A percentile compares a stretch with the other conserved stretches of the same genome.
phyloP scores from a whole-genome alignment of 768 basidiomycete genomes.

The Crassisporium funariophilum region DNA sequence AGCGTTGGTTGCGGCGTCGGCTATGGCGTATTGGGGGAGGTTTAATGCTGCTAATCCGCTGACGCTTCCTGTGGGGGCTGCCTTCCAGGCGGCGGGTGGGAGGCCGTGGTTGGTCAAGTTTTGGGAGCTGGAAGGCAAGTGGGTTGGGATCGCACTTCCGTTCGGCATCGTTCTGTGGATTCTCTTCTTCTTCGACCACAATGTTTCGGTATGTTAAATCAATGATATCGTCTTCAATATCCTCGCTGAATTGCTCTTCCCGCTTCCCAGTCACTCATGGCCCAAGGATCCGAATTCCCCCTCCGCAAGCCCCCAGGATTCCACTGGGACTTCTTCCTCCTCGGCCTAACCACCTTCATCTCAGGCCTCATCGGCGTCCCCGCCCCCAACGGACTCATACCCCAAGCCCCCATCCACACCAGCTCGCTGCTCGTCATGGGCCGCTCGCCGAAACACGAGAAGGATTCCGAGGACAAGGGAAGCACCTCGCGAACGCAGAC shows the following conservation, averaged over 20 bases:
- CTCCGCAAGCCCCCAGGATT: constrained; percentile 89
- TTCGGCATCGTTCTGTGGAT: constrained; percentile 90
- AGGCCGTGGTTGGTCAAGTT: constrained; percentile 85
- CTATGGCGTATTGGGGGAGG: constrained; percentile 84
- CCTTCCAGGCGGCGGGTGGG: constrained; percentile 72
- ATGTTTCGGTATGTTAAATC: constrained; percentile 73
- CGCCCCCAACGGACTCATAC: constrained; percentile 84
- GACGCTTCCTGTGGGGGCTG: constrained; percentile 68
- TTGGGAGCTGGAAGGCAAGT: constrained; percentile 86
- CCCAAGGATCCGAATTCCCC: constrained; percentile 87
- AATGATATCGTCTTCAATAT: too few species aligned
- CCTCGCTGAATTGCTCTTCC: too few species aligned
- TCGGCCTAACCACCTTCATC: constrained; percentile 89
- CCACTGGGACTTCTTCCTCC: constrained; percentile 87
- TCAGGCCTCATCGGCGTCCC: constrained; percentile 85
- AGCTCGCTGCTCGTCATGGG: constrained; percentile 76
- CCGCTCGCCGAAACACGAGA: constrained; percentile 34
- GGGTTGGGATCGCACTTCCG: constrained; percentile 87
- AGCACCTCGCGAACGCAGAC: constrained; percentile 16
- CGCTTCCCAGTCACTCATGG: constrained; percentile 87
- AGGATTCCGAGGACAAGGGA: constrained; percentile 28
- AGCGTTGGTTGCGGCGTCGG: constrained; percentile 73
- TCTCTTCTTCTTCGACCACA: constrained; percentile 94
- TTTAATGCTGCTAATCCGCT: constrained; percentile 61
- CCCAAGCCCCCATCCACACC: constrained; percentile 93